phyloP scores from a whole-genome alignment of 805 yeast species.

The Phaffomyces opuntiae region DNA sequence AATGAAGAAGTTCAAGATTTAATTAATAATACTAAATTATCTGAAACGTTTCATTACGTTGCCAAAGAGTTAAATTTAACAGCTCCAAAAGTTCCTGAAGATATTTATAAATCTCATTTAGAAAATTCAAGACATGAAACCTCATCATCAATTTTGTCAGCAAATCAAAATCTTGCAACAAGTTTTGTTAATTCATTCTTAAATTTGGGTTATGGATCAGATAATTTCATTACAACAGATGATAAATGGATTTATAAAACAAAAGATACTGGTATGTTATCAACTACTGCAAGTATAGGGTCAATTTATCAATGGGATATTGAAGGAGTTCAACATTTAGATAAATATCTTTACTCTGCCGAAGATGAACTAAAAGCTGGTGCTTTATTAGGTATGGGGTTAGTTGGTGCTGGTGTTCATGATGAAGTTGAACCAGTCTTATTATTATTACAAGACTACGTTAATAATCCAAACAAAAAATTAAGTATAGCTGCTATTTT shows the following conservation, averaged over 20 bases:
- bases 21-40: conserved; percentile 69
- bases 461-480: conserved; percentile 52
- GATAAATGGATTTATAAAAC: conserved; percentile 90
- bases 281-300: conserved; percentile 90
- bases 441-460: conserved; percentile 78
- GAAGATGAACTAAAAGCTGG: conserved; percentile 93
- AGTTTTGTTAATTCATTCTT: conserved; percentile 90
- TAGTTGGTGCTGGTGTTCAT: conserved; percentile 86
- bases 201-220: conserved; percentile 86
- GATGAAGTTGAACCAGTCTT: conserved; percentile 94
- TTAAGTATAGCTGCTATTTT: conserved; percentile 77
- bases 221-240: conserved; percentile 69
- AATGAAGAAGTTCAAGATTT: conserved; percentile 74
- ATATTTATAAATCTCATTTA: conserved; percentile 83
- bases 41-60: conserved; percentile 73
- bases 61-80: conserved; percentile 82
- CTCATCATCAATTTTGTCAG: conserved; percentile 58
- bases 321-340: conserved; percentile 85
- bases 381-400: conserved; percentile 91
- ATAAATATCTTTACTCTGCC: conserved; percentile 77
- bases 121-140: conserved; percentile 51
- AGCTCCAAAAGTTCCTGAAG: conserved; percentile 92
- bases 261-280: conserved; percentile 83
- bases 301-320: conserved; percentile 88
- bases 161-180: conserved; percentile 90